Base-by-base conservation (phyloP, 2,329 filamentous ascomycete genomes). In the Ceratocystis huliohia region DNA sequence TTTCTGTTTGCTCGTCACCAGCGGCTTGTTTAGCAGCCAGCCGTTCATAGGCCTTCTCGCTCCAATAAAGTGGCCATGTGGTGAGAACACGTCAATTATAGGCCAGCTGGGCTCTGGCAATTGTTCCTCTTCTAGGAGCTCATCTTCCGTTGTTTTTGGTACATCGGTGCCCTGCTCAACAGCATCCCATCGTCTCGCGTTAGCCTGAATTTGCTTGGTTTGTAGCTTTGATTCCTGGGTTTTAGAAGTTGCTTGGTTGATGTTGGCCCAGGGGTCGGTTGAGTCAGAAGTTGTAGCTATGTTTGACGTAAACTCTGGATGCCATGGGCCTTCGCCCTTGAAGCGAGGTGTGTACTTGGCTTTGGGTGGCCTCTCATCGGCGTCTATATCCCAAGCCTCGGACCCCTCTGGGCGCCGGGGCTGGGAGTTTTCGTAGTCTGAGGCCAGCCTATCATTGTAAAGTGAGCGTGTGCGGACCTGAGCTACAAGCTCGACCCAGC, bases 401-500 rank as follows among this genome's bases (percentile, higher is more conserved):
- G 46, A 17, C 37, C 30, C 4, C n/a, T 45, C n/a, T 15, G 28
- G 13, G 33, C 46, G 17, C 5, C 17, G 33, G 57, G 48, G 13
- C 45, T 68, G 67, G 7, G 66, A 41, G 28, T 66, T 62, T 41
- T 69, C 69, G 61, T 69, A 68, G 72, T 74, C 61, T 64, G 70
- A 63, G 59, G 67, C 17, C 68, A 68, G 71, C 33, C 65, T 68
- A 57, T 65, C 53, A 30, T 64, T 67, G 62, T 76, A 76, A 65
- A 80, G 75, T 67, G 81, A 78, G 72, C 76, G 82, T 17, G 80
- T 83, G 63, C 93, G 84, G 8, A 95, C 84, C 76, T 99, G 93
- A 2, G 87, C 87, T 0, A 86, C 86, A 50, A 99, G 75, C 75
- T 99, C 94, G 1, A 99, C 82, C 89, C 95, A 99, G 6, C 94